Base-by-base conservation (phyloP, 2,329 filamentous ascomycete species). In the Fusarium staphyleae region DNA sequence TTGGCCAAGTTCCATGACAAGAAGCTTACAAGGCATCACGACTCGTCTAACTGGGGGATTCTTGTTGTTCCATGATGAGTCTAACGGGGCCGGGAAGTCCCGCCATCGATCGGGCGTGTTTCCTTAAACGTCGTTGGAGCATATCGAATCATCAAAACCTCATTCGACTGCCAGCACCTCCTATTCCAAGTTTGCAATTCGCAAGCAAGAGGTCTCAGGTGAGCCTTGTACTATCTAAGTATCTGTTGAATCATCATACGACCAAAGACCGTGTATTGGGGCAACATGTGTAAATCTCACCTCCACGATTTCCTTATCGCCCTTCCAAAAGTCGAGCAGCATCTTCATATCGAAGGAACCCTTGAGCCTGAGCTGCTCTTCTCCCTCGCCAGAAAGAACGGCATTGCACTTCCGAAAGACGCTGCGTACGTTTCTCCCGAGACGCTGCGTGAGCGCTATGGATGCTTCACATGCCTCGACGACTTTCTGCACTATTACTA, bases 401-500 rank as follows among this genome's bases (percentile, higher is more conserved):
- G 77, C 48, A 82, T 92, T 63, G 32, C 76, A 3, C 79, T 93
- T 3, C 85, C 85, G 4, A 75, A 78, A 29, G 85, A 91, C 66
- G 72, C 82, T 15, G 84, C 86, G 26, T 93, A 89, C 71, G 70
- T 74, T 12, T 89, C 87, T 1, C 72, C 81, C 5, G 78, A 79
- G 34, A 70, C 85, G 2, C 81, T 93, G 11, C 75, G 78, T 34
- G 75, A 78, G 51, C 85, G 89, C 57, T 93, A 93, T 72, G 75
- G 80, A 52, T 72, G 77, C 56, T 93, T 92, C 74, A 80, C 81
- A 36, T 87, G 84, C 32, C 83, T 93, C 16, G 86, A 91, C 67
- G 88, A 91, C 74, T 93, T 93, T 74, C 80, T 93, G 18, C 79
- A 84, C 69, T 90, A 90, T 75, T 92, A 93, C 77, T 92, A 89